These are phyloP conservation scores for Auxenochlorella pyrenoidosa DNA, from an alignment of 139 green algal genomes.

Conservation along the genomic window DNA sequence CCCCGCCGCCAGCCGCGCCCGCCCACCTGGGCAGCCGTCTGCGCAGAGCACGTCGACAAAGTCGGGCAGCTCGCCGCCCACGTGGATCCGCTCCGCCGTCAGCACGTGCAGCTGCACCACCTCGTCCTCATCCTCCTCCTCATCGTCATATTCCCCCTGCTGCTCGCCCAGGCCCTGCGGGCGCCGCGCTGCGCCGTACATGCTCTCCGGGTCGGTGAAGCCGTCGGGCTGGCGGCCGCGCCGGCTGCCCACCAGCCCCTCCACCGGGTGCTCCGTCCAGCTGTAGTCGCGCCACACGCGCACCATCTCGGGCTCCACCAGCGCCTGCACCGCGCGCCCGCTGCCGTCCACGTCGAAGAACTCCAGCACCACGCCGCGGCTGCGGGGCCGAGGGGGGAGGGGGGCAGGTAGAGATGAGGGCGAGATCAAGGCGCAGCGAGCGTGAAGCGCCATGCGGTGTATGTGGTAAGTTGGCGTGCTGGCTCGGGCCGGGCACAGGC, in stretches of 20 bases:
- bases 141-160: not conserved
- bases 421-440: too few relatives aligned
- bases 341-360: not conserved
- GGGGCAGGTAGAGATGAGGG: too few relatives aligned
- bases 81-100: constrained; percentile 14
- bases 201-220: not conserved
- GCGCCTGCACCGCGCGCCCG: not conserved
- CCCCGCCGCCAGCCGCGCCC: too few relatives aligned
- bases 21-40: constrained; percentile 11
- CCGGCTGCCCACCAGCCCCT: not conserved
- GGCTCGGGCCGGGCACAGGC: too few relatives aligned
- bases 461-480: too few relatives aligned
- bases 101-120: constrained; percentile 5
- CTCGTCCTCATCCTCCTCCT: not conserved
- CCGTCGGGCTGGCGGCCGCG: not conserved
- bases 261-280: not conserved
- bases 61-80: not conserved
- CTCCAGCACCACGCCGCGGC: constrained; percentile 5
- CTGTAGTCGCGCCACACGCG: not conserved
- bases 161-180: not conserved
- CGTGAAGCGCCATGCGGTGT: too few relatives aligned
- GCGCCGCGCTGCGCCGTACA: not conserved
- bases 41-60: not conserved
- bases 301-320: constrained; percentile 1
- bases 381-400: not conserved